Evolutionary conservation across 148 eudicot species (phyloP), one percentile per base, ranked within the genome.

Genomic region (Selenicereus undatus): DNA sequence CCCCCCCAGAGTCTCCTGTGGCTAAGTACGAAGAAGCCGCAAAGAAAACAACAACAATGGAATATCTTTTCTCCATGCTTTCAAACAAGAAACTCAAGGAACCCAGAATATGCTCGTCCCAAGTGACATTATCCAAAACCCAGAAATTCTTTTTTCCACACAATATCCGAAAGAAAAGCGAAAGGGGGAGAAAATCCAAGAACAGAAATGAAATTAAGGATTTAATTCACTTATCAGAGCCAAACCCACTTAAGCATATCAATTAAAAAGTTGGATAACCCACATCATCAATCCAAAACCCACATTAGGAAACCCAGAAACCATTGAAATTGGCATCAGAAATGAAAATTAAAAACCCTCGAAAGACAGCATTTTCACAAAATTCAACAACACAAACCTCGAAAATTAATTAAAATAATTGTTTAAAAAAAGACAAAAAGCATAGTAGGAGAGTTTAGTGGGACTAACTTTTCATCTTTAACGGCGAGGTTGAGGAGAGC

Each of bases 401-500:
- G 18, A 64, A 77, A 78, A 27, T 1, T 50, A 78, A 27, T 1
- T 50, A 20, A 79, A 42, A 36, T 51, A 75, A 69, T 35, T 32
- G 1, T 32, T 32, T 10, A 1, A 36, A 27, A 8, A 14, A 64
- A 29, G 30, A 66, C 18, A n/a, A 4, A 4, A 48, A 48, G 52
- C 52, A 56, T 0, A 56, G 62, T 20, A 18, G n/a, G 21, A 11
- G 43, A 66, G 42, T 36, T 50, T 5, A 10, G 22, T 6, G 30
- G 32, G 43, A 80, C 90, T 76, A 76, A 95, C 99, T 81, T 84
- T 87, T 95, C 98, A 71, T 97, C 97, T 83, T 97, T 94, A 73
- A 97, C 99, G 76, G 99, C 98, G 73, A 97, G 97, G 74, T 97
- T 97, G 74, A 97, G 97, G 52, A 97, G 89, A 3, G 99, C 98